phyloP scores from a whole-genome alignment of 306 rosid species.

The Fragaria iinumae region DNA sequence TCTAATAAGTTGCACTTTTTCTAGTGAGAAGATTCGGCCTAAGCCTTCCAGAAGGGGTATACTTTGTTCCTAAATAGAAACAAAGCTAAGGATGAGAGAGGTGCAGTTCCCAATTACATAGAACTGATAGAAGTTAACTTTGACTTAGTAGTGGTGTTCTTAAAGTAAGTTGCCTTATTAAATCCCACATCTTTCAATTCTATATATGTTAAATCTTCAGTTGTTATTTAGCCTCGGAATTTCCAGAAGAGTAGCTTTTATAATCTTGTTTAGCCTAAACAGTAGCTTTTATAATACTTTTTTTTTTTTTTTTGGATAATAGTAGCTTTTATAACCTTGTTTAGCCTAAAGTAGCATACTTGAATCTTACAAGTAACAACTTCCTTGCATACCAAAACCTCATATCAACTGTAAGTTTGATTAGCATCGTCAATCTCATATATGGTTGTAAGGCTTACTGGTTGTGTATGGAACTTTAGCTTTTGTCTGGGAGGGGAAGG shows the following conservation, averaged over 20 bases:
- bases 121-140: neutral
- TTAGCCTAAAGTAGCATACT: conserved; percentile 1
- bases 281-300: neutral
- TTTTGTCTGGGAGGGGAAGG: neutral
- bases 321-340: neutral
- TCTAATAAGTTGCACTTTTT: neutral
- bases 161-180: neutral
- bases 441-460: neutral
- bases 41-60: neutral
- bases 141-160: neutral
- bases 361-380: conserved; percentile 8
- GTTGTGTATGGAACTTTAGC: neutral
- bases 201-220: neutral
- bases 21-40: neutral
- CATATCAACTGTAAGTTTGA: neutral
- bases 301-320: too few species aligned
- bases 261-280: neutral
- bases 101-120: neutral
- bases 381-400: neutral
- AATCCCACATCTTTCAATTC: neutral
- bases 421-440: neutral
- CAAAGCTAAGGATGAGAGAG: neutral
- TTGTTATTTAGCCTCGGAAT: neutral
- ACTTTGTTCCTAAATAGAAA: neutral
- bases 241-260: neutral